phyloP scores from a whole-genome alignment of 129 eudicot genomes.

The Chrysanthemum makinoi region DNA sequence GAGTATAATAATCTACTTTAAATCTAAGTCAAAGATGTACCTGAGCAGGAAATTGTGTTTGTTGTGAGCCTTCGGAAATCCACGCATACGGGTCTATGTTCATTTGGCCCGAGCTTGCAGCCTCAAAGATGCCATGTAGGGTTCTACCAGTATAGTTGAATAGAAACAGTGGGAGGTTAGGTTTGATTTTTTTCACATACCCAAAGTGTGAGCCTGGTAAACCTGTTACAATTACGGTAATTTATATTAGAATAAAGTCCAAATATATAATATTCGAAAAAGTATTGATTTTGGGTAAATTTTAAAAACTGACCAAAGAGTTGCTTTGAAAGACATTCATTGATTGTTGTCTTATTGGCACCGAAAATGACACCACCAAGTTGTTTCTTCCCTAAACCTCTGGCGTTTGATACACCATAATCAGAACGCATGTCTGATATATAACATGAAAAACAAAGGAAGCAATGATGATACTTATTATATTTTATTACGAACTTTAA shows the following conservation, averaged over 20 bases:
- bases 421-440: constrained; percentile 17
- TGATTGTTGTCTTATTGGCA: constrained; percentile 45
- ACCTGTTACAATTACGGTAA: constrained; percentile 46
- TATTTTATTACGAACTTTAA: neutral
- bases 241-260: neutral
- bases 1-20: neutral
- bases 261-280: neutral
- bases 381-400: constrained; percentile 47
- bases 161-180: constrained; percentile 76
- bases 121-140: constrained; percentile 80
- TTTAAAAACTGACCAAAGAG: constrained; percentile 66
- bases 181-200: constrained; percentile 64
- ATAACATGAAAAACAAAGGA: neutral
- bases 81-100: constrained; percentile 78
- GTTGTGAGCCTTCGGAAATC: constrained; percentile 64
- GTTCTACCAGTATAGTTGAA: constrained; percentile 68
- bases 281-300: neutral
- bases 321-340: constrained; percentile 66
- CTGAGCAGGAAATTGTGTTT: constrained; percentile 80
- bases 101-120: constrained; percentile 78
- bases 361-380: constrained; percentile 90
- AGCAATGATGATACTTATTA: neutral
- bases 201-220: constrained; percentile 59
- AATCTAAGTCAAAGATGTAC: constrained; percentile 25
- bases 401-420: constrained; percentile 24